phyloP scores from a whole-genome alignment of 495 filamentous ascomycete species.

The Trichocladium antarcticum region DNA sequence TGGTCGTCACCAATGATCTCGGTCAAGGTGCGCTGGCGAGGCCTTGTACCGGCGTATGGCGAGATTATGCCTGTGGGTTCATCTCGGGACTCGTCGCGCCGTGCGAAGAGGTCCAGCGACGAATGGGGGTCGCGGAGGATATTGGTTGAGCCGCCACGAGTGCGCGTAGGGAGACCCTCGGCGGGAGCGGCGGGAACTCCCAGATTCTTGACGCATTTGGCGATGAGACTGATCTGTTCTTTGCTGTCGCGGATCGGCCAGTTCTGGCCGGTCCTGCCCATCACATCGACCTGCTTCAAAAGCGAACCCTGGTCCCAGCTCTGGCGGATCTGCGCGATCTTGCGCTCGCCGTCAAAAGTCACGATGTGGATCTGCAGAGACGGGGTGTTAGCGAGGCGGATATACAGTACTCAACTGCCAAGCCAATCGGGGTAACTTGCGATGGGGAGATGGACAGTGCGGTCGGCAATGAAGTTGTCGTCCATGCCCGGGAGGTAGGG shows the following conservation, averaged over 20 bases:
- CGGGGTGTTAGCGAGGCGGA: conserved; percentile 22
- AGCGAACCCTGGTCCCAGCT: conserved; percentile 94
- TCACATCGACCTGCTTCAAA: conserved; percentile 85
- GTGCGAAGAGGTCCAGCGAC: conserved; percentile 59
- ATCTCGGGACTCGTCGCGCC: conserved; percentile 45
- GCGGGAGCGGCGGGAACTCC: conserved; percentile 11
- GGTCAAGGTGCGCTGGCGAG: conserved; percentile 42
- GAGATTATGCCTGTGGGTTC: conserved; percentile 39
- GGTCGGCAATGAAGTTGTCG: conserved; percentile 87
- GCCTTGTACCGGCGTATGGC: conserved; percentile 38
- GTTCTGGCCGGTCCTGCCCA: conserved; percentile 73
- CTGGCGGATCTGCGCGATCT: conserved; percentile 74
- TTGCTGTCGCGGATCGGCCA: conserved; percentile 91
- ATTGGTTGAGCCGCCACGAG: conserved; percentile 40
- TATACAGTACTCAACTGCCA: background rate
- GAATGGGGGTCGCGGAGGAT: conserved; percentile 58
- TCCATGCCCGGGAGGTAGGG: conserved; percentile 82
- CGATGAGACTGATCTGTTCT: conserved; percentile 69
- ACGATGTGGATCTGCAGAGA: conserved; percentile 72
- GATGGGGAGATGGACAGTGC: conserved; percentile 67
- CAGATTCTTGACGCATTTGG: conserved; percentile 36
- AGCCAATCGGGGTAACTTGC: conserved; percentile 40
- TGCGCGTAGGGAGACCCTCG: conserved; percentile 23
- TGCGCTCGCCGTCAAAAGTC: conserved; percentile 59
- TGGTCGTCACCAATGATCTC: conserved; percentile 40